These are phyloP conservation scores for Fagopyrum homotropicum DNA, from an alignment of 148 eudicot species.

Conservation along the genomic window DNA sequence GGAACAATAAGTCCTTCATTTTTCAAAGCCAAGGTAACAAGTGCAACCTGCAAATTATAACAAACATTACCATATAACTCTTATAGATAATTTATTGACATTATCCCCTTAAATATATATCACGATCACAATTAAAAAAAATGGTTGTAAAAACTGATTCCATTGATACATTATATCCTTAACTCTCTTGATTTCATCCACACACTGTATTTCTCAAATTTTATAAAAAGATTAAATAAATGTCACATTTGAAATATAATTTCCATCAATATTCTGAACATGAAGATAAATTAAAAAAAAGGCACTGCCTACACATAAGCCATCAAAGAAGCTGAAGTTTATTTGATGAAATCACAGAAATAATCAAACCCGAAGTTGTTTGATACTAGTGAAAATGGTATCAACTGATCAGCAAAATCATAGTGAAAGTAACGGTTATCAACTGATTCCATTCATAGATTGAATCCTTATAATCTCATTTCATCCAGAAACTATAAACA, in stretches of 20 bases:
- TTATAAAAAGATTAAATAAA: not conserved
- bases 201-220: not conserved
- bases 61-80: constrained; percentile 2
- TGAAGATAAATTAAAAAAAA: no score
- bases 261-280: not conserved
- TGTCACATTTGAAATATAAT: not conserved
- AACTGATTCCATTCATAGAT: no score
- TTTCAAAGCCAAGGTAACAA: constrained; percentile 67
- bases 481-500: no score
- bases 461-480: no score
- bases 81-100: not conserved
- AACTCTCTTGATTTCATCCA: not conserved
- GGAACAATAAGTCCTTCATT: constrained; percentile 90
- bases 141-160: not conserved
- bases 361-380: no score
- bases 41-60: constrained; percentile 41
- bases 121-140: not conserved
- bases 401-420: no score
- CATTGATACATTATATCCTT: not conserved
- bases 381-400: no score
- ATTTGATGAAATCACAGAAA: no score
- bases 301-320: no score
- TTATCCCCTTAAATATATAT: not conserved
- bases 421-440: no score
- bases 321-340: no score